Base-by-base conservation (phyloP, 352 stramenopile genomes). In the Blastocystis sp. region DNA sequence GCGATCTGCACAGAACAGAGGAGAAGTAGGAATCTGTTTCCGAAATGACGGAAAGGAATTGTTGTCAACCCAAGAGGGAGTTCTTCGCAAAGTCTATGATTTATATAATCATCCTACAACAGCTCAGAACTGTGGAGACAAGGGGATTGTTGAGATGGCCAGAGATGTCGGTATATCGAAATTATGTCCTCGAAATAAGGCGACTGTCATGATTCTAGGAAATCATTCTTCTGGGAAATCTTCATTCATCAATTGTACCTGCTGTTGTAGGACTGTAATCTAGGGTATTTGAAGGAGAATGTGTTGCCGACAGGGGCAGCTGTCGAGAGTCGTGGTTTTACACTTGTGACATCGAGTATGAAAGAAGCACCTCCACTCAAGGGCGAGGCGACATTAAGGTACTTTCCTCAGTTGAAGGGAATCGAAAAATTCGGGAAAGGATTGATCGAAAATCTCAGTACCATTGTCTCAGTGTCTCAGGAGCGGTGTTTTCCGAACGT, bases 201-300 rank as follows among this genome's bases (percentile, higher is more conserved):
- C 92, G 16, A 93, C 91, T 59, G 90, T 93, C 29, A 88, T 93
- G 66, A 88, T 93, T 77, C 91, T 93, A 65, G 91, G 91, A 65
- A 93, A 93, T 89, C 91, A 93, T 88, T 92, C 90, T 71, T 90
- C 91, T 27, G 91, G 91, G 46, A 93, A 93, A 85, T 93, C 91
- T 46, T 92, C 90, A 24, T 92, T 93, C 88, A 92, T 93, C 71
- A 93, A 93, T 78, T 93, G 91, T 90, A 92, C 92, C 73, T 2
- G 0, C 19, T 3, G 37, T 54, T 11, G 3, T 16, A 3, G 43
- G 7, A n/a, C 35, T 86, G 89, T 32, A 83, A 35, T 29, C 19
- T 86, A 89, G 77, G 77, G 77, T 87, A 87, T 88, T 91, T 78
- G 88, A 89, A 32, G 89, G 91, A 90, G 75, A 87, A 92, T 58